Evolutionary conservation across 140 eudicot species (phyloP), one percentile per base, ranked within the genome.

Genomic region (Ambrosia hybrid): DNA sequence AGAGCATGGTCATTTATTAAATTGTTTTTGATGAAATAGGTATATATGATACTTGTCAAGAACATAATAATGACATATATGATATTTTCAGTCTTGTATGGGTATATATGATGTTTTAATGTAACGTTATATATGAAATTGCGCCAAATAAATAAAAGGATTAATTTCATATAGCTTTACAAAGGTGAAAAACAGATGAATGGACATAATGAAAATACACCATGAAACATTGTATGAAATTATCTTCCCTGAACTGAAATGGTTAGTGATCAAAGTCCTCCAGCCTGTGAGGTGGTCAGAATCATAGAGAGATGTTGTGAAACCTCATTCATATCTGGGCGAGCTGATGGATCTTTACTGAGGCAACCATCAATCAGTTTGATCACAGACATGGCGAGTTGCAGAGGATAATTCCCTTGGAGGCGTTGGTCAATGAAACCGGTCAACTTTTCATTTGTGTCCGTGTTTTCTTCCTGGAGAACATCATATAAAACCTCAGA

Each of bases 271-370:
- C n/a, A 83, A 61, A 56, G 64, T 34, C 85, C 89, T 85, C 80
- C 67, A 41, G 87, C 65, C 58, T 68, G 56, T 4, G 95, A 83
- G 30, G 89, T 71, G 68, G 77, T 78, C 82, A 83, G 67, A 78
- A 77, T 83, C 76, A 82, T 90, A 37, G 95, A 85, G 51, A 93
- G 88, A 51, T 65, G 43, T 76, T 82, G 88, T 14, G 90, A 82
- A 79, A 87, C 71, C 65, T 94, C 96, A 38, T 74, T 85, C 97
- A 88, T 94, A 65, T 78, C 73, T 0, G 97, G 99, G 51, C 99
- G 91, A 57, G 57, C 76, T 0, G 91, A 81, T 45, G 96, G 97
- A 73, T 95, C 95, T 46, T 79, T 80, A 81, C 76, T 78, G 10
- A 95, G 71, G 82, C 99, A 95, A 21, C 71, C 70, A 16, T 78